Evolutionary conservation across 2,329 filamentous ascomycete genomes (phyloP).

Genomic region (Plenodomus tracheiphilus): DNA sequence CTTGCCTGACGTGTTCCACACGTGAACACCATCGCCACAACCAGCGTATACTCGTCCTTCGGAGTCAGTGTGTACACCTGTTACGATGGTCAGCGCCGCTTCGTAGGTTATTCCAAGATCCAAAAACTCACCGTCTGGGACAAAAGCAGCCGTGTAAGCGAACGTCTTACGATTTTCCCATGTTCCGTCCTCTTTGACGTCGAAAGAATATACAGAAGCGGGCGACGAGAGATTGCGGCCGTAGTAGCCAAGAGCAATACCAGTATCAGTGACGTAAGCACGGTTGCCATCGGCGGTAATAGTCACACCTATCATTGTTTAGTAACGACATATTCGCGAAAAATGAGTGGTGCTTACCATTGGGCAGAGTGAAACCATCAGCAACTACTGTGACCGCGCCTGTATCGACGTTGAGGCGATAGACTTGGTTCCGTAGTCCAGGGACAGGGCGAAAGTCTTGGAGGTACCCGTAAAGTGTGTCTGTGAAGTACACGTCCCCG

Average conservation of each 20-base stretch:
- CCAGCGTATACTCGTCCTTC: slow-evolving; percentile 60
- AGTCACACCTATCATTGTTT: slow-evolving; percentile 36
- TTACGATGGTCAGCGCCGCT: slow-evolving; percentile 3
- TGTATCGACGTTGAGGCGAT: slow-evolving; percentile 47
- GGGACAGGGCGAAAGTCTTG: slow-evolving; percentile 30
- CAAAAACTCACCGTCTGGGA: slow-evolving; percentile 21
- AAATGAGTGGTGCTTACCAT: slow-evolving; percentile 18
- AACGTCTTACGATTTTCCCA: slow-evolving; percentile 27
- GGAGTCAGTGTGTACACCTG: slow-evolving; percentile 26
- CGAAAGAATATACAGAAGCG: slow-evolving; percentile 28
- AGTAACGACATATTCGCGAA: too few relatives aligned
- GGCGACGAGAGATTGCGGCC: slow-evolving; percentile 24
- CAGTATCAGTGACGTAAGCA: slow-evolving; percentile 51
- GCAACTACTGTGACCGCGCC: slow-evolving; percentile 46
- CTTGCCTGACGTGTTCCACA: slow-evolving; percentile 52
- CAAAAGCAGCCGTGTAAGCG: slow-evolving; percentile 18
- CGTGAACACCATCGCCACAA: slow-evolving; percentile 55
- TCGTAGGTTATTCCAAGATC: not conserved
- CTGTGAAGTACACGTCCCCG: slow-evolving; percentile 54
- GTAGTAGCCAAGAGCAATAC: slow-evolving; percentile 23
- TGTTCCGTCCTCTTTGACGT: slow-evolving; percentile 24
- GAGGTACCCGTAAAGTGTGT: slow-evolving; percentile 39
- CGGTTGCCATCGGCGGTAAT: slow-evolving; percentile 46
- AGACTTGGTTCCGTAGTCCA: slow-evolving; percentile 36
- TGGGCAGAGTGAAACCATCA: slow-evolving; percentile 46